A percentile compares a stretch with the other conserved stretches of the same genome.
These are phyloP conservation scores for Auricularia heimuer DNA, from an alignment of 768 basidiomycete species.

Conservation along the genomic window DNA sequence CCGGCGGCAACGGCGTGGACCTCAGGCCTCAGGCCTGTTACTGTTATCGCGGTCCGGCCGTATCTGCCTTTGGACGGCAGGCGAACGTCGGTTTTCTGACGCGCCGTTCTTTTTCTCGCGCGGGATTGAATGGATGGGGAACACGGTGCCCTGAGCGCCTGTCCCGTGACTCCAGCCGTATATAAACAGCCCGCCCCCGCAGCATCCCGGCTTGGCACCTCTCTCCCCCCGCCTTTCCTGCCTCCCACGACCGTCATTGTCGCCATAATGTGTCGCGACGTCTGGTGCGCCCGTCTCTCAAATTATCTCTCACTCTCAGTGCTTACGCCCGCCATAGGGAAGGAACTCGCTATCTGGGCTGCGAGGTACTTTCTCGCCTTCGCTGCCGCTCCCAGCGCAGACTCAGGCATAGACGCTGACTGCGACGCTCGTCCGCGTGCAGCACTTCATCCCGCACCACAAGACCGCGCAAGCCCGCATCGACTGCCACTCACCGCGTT, in stretches of 20 bases:
- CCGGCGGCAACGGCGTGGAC: not conserved
- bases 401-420: not conserved
- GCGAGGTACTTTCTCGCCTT: not conserved
- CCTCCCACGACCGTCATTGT: not conserved
- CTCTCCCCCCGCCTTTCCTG: not conserved
- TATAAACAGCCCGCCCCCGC: not conserved
- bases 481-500: not conserved
- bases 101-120: not conserved
- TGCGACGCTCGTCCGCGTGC: not conserved
- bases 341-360: not conserved
- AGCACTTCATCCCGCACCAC: not conserved
- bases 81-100: not conserved
- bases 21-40: not conserved
- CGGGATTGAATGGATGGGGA: slow-evolving; percentile 1
- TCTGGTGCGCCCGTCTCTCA: not conserved
- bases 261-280: not conserved
- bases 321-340: not conserved
- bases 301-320: not conserved
- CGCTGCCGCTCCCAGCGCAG: not conserved
- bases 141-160: not conserved
- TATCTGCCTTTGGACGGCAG: not conserved
- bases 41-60: not conserved
- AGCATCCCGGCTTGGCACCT: not conserved
- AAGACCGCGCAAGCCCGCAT: not conserved
- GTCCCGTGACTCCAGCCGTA: not conserved